Evolutionary conservation across 495 filamentous ascomycete genomes (phyloP).

Genomic region (Xylaria bambusicola): DNA sequence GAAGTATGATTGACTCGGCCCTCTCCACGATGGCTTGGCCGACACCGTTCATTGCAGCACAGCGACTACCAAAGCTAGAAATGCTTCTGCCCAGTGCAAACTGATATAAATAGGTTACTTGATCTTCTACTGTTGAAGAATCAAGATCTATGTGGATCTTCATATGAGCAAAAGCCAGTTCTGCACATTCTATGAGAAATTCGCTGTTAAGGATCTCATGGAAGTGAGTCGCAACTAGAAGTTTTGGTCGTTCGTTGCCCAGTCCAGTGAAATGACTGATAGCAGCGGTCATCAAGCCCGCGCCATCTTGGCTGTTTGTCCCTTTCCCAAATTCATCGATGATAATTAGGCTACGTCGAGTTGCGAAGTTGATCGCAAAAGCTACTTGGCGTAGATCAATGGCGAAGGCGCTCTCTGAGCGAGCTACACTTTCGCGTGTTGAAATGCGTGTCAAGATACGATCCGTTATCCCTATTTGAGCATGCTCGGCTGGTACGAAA

Average conservation of each 20-base stretch:
- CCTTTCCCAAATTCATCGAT: slow-evolving; percentile 98
- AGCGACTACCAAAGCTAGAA: slow-evolving; percentile 84
- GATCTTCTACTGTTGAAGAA: slow-evolving; percentile 61
- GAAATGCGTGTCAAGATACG: slow-evolving; percentile 88
- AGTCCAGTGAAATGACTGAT: slow-evolving; percentile 71
- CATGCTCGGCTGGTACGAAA: slow-evolving; percentile 80
- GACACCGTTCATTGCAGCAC: slow-evolving; percentile 83
- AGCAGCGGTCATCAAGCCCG: slow-evolving; percentile 81
- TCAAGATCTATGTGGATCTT: slow-evolving; percentile 71
- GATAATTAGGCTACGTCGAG: slow-evolving; percentile 74
- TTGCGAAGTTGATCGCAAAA: slow-evolving; percentile 74
- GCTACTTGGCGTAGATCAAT: slow-evolving; percentile 89
- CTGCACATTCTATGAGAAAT: slow-evolving; percentile 60
- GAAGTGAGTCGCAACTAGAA: slow-evolving; percentile 89
- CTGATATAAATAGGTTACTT: slow-evolving; percentile 88
- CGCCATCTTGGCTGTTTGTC: slow-evolving; percentile 78
- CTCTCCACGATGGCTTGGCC: slow-evolving; percentile 69
- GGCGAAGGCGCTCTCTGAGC: slow-evolving; percentile 89
- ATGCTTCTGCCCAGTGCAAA: slow-evolving; percentile 67
- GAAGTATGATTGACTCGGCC: slow-evolving; percentile 71
- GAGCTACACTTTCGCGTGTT: slow-evolving; percentile 82
- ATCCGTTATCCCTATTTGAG: slow-evolving; percentile 85
- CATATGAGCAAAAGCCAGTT: slow-evolving; percentile 80
- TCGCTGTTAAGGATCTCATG: slow-evolving; percentile 87
- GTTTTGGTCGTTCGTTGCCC: slow-evolving; percentile 68